Evolutionary conservation across 805 yeast species (phyloP).

Genomic region (Saturnispora gosingensis): DNA sequence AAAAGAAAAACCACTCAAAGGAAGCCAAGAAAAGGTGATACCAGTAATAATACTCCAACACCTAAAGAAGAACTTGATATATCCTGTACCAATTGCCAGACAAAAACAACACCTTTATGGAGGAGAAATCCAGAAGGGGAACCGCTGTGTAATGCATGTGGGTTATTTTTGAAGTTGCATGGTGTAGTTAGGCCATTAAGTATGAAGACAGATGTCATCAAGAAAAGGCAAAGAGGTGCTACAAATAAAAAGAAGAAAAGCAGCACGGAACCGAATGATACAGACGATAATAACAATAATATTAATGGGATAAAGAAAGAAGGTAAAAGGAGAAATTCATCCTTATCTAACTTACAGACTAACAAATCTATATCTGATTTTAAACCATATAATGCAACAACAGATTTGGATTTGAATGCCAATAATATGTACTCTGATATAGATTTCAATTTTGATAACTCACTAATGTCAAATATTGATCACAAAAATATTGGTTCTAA

Average conservation of each 20-base stretch:
- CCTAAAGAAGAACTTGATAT: conserved; percentile 14
- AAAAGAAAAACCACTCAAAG: background rate
- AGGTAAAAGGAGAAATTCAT: background rate
- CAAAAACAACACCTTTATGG: conserved; percentile 93
- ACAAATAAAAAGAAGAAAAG: conserved; percentile 21
- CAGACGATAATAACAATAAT: conserved; percentile 34
- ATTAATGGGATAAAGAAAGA: conserved; percentile 15
- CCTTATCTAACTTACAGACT: background rate
- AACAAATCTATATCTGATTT: background rate
- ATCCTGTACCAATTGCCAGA: conserved; percentile 79
- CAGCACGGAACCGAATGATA: conserved; percentile 32
- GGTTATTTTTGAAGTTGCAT: conserved; percentile 81
- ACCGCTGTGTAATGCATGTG: conserved; percentile 95
- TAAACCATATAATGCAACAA: background rate
- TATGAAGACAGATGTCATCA: conserved; percentile 52
- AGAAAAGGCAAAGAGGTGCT: conserved; percentile 69
- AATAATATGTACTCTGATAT: conserved; percentile 2
- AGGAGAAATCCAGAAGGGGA: conserved; percentile 86
- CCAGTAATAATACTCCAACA: conserved; percentile 2
- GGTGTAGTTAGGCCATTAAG: conserved; percentile 94
- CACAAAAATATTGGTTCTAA: background rate
- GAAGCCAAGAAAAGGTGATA: background rate
- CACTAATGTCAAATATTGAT: background rate
- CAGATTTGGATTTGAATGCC: conserved; percentile 1
- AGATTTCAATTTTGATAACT: conserved; percentile 4